Evolutionary conservation across 495 filamentous ascomycete genomes (phyloP).

Genomic region (Podospora pseudopauciseta): DNA sequence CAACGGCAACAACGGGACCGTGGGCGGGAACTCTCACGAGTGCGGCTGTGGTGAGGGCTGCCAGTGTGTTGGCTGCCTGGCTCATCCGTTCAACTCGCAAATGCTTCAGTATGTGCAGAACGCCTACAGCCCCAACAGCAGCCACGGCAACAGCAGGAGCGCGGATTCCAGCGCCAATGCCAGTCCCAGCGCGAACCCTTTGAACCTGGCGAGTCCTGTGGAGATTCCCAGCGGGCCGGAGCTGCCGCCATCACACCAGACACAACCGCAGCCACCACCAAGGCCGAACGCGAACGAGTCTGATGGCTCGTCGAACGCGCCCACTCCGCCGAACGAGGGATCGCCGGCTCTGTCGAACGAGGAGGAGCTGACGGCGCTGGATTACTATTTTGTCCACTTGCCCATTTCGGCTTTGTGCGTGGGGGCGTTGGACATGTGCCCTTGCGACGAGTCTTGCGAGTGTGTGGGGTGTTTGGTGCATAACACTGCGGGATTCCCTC

Average conservation of each 20-base stretch:
- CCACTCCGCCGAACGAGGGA: slow-evolving; percentile 36
- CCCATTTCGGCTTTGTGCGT: slow-evolving; percentile 35
- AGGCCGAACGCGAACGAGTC: slow-evolving; percentile 10
- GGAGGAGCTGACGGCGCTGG: slow-evolving; percentile 45
- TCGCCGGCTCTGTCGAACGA: slow-evolving; percentile 29
- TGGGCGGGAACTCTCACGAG: slow-evolving; percentile 41
- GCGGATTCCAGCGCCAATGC: slow-evolving; percentile 11
- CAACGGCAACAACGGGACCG: slow-evolving; percentile 25
- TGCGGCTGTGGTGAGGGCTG: slow-evolving; percentile 66
- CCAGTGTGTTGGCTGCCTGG: slow-evolving; percentile 63
- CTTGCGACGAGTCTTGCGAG: slow-evolving; percentile 51
- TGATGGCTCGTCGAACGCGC: slow-evolving; percentile 24
- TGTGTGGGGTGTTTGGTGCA: slow-evolving; percentile 47
- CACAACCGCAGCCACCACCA: background rate
- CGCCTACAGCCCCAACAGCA: slow-evolving; percentile 23
- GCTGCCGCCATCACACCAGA: background rate
- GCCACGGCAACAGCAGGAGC: slow-evolving; percentile 9
- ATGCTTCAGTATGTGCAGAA: slow-evolving; percentile 59
- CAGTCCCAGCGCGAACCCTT: slow-evolving; percentile 14
- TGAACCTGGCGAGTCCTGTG: background rate
- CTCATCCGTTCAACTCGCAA: slow-evolving; percentile 70
- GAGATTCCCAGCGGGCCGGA: background rate
- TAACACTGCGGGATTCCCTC: background rate
- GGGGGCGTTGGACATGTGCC: slow-evolving; percentile 41
- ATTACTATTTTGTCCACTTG: slow-evolving; percentile 52